Evolutionary conservation across 768 basidiomycete genomes (phyloP).

Genomic region (Fibroporia radiculosa): DNA sequence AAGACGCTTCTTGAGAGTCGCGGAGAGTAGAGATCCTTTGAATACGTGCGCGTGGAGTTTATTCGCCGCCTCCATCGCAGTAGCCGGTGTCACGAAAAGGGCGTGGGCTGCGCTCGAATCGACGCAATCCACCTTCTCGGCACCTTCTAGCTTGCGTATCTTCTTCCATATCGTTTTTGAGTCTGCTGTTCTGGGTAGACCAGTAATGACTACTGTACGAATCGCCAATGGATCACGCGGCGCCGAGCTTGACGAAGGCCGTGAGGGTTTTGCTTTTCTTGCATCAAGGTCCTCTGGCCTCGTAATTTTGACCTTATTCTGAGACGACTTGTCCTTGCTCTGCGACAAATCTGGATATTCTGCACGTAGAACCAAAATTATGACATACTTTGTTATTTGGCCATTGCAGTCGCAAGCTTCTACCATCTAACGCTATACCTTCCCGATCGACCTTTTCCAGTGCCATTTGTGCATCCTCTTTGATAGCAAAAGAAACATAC

Average conservation of each 20-base stretch:
- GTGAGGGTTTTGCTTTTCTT: conserved; percentile 27
- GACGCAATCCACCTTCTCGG: conserved; percentile 67
- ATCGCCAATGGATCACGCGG: conserved; percentile 74
- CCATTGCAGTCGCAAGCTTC: conserved; percentile 72
- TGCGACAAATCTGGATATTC: conserved; percentile 1
- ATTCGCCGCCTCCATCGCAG: conserved; percentile 62
- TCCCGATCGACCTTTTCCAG: conserved; percentile 58
- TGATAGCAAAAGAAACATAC: conserved; percentile 87
- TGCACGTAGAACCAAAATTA: background rate
- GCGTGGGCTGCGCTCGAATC: conserved; percentile 59
- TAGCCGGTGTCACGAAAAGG: conserved; percentile 58
- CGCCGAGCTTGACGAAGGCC: conserved; percentile 17
- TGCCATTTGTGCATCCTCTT: conserved; percentile 79
- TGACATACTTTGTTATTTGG: conserved; percentile 67
- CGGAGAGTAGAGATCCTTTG: conserved; percentile 83
- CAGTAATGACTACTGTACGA: conserved; percentile 71
- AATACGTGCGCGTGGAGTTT: conserved; percentile 91
- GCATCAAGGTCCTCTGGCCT: conserved; percentile 13
- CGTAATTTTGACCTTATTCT: conserved; percentile 6
- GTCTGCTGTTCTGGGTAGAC: conserved; percentile 56
- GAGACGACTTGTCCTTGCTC: conserved; percentile 4
- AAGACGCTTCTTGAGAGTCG: conserved; percentile 78
- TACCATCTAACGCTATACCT: conserved; percentile 56
- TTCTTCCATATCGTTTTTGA: conserved; percentile 78
- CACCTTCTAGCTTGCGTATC: conserved; percentile 70